Base-by-base conservation (phyloP, 768 basidiomycete genomes). In the Lentinus tigrinus region DNA sequence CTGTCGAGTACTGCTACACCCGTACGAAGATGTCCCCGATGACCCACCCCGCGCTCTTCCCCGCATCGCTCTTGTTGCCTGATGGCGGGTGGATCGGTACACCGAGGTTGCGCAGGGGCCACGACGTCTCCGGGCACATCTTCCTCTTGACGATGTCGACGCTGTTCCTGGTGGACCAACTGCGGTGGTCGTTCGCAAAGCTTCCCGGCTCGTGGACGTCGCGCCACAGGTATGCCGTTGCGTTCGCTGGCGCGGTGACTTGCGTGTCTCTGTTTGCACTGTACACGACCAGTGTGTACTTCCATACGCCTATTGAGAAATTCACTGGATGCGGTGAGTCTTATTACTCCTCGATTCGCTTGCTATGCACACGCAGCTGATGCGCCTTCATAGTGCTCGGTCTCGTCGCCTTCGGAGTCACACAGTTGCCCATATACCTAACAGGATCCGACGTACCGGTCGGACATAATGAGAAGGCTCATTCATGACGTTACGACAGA, bases 81-180 rank as follows among this genome's bases (percentile, higher is more conserved):
- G 70, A 73, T 4, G 77, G 53, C n/a, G 54, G 74, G 14, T 87
- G 81, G 81, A 70, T 68, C 27, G 71, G 68, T 0, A 65, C 71
- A 2, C 91, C 94, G 9, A 75, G 88, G 27, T 74, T 96, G 61
- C 80, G 84, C 52, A 81, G 78, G 40, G 96, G 96, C 0, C 94
- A 97, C 69, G 96, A 98, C 66, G 84, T 98, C 14, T 95, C 93
- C 0, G 96, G 96, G 7, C 96, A 98, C 68, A 78, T 94, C 28
- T 98, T 97, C 76, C 80, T 98, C 60, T 80, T 98, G 62, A 89
- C 89, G 2, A 82, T 96, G 77, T 78, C 87, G 14, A 75, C 81
- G 14, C 76, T 96, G 24, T 90, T 97, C 70, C 80, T 98, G 40
- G 79, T 83, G 9, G 85, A 93, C 67, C 90, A 94, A 71, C 71